Conservation (phyloP, 1,284 basidiomycete genomes). For the Baeospora myosura region DNA sequence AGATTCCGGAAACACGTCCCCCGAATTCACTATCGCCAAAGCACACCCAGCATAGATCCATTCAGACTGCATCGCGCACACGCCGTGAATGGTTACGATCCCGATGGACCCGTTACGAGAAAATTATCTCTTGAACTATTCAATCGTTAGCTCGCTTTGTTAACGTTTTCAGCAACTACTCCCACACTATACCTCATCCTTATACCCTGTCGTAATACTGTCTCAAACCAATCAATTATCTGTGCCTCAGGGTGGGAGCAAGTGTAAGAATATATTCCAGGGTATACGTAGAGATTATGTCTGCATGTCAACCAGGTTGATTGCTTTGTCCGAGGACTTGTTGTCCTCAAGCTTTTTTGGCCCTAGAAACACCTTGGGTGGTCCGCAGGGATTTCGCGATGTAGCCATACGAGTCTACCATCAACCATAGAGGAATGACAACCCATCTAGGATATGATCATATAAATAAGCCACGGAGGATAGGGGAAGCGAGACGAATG, state of each 20-base stretch:
- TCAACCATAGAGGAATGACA: constrained; percentile 61
- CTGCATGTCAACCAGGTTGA: background rate
- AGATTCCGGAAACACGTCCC: constrained; percentile 11
- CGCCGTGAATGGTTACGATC: background rate
- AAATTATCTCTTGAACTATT: background rate
- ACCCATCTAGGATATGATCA: constrained; percentile 58
- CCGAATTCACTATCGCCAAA: constrained; percentile 7
- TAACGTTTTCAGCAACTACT: too few relatives aligned
- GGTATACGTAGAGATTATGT: background rate
- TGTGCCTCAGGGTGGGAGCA: background rate
- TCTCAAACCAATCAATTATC: too few relatives aligned
- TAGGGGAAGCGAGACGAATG: constrained; percentile 10
- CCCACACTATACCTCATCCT: too few relatives aligned
- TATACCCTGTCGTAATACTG: too few relatives aligned
- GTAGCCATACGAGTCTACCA: constrained; percentile 68
- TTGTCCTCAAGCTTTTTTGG: background rate
- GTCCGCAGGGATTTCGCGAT: constrained; percentile 54
- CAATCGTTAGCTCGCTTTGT: too few relatives aligned
- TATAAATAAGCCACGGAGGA: constrained; percentile 13
- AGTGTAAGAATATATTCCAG: background rate
- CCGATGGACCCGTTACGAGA: background rate
- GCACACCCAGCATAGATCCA: background rate
- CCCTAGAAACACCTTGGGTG: constrained; percentile 24
- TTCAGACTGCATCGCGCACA: background rate
- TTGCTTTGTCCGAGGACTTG: background rate